phyloP scores from a whole-genome alignment of 371 early-diverging fungal species.

The Actinomucor elegans region DNA sequence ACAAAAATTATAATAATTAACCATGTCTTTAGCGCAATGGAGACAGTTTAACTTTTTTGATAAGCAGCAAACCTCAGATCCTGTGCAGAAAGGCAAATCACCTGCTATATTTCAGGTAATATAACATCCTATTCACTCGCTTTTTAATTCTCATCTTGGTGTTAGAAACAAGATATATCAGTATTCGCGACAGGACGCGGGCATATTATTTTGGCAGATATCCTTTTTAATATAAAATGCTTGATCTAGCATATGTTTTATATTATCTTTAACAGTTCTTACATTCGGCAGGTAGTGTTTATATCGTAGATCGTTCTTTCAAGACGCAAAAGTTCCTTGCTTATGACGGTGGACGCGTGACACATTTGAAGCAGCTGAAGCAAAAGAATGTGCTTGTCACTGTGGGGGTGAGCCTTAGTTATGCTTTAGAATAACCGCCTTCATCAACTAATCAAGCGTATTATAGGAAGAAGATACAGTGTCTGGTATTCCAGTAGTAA shows the following conservation, averaged over 20 bases:
- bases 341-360: constrained; percentile 69
- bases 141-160: background rate
- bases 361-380: constrained; percentile 78
- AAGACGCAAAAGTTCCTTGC: constrained; percentile 74
- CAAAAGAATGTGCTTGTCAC: constrained; percentile 72
- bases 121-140: constrained; percentile 2
- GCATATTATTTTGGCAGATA: constrained; percentile 56
- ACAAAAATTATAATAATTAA: background rate
- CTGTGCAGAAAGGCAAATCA: constrained; percentile 55
- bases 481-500: constrained; percentile 57
- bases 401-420: constrained; percentile 59
- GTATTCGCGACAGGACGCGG: constrained; percentile 60
- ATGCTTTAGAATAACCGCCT: no score
- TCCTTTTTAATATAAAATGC: constrained; percentile 29
- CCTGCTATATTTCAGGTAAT: constrained; percentile 68
- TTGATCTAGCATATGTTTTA: background rate
- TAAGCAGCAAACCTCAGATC: constrained; percentile 63
- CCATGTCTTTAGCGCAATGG: constrained; percentile 56
- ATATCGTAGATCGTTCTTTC: constrained; percentile 69
- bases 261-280: background rate
- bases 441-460: background rate
- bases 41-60: constrained; percentile 87
- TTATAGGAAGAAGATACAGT: constrained; percentile 53
- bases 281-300: constrained; percentile 59
- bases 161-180: constrained; percentile 48